Percentiles rank a stretch among this genome's conserved stretches.
These are phyloP conservation scores for Nepenthes alata DNA, from an alignment of 179 eudicot species.

Conservation along the genomic window DNA sequence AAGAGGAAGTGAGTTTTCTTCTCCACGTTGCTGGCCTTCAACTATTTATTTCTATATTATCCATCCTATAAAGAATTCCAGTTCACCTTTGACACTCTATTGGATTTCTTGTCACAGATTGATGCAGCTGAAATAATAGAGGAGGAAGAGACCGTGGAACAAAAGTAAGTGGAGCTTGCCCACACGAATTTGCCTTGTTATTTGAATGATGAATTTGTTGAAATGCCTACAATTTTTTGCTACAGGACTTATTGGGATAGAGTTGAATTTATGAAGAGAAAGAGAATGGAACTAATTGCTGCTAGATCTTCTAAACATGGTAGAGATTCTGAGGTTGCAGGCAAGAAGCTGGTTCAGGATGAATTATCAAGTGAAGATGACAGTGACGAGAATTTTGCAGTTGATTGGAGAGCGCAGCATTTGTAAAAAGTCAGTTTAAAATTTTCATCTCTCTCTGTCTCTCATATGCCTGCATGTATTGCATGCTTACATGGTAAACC, in stretches of 20 bases:
- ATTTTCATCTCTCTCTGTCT: background rate
- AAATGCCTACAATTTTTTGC: background rate
- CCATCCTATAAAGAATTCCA: background rate
- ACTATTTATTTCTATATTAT: no score
- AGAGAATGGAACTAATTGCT: constrained; percentile 54
- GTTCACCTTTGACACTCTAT: background rate
- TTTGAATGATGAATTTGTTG: no score
- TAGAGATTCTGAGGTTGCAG: constrained; percentile 17
- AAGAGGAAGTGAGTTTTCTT: constrained; percentile 68
- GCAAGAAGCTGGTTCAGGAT: constrained; percentile 34
- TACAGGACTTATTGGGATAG: constrained; percentile 50
- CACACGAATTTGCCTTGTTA: background rate
- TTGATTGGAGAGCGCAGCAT: constrained; percentile 91
- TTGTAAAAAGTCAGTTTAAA: constrained; percentile 16
- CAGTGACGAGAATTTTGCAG: constrained; percentile 43
- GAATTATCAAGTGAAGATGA: constrained; percentile 67
- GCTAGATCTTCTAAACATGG: constrained; percentile 31
- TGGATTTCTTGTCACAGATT: constrained; percentile 32
- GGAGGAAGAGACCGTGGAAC: constrained; percentile 78
- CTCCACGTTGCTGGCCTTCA: background rate
- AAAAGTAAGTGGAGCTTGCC: constrained; percentile 34
- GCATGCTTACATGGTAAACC: background rate
- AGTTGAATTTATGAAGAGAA: constrained; percentile 65
- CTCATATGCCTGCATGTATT: background rate
- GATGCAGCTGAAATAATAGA: constrained; percentile 91